Percentiles rank a stretch among this genome's conserved stretches.
phyloP scores from a whole-genome alignment of 495 filamentous ascomycete species.

The Penicillium canescens region DNA sequence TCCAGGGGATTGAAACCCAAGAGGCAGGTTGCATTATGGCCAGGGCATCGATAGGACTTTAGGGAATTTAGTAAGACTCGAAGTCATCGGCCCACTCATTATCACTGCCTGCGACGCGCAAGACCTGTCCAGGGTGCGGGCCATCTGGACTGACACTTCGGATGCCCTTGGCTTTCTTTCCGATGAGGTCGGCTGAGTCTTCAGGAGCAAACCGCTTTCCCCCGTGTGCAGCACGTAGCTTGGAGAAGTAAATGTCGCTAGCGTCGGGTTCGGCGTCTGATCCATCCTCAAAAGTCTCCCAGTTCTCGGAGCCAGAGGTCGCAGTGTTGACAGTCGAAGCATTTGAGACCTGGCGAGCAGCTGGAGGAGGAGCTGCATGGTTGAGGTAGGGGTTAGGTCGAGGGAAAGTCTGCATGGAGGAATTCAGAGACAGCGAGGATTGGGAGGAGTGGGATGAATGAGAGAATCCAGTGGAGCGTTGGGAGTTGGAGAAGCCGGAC shows the following conservation, averaged over 20 bases:
- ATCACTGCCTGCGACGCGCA: constrained; percentile 49
- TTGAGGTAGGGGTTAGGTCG: constrained; percentile 43
- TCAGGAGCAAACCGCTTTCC: constrained; percentile 63
- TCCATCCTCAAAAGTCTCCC: constrained; percentile 87
- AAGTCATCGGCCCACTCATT: constrained; percentile 52
- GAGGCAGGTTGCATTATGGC: constrained; percentile 2
- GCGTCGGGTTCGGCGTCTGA: constrained; percentile 74
- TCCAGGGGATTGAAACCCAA: constrained; percentile 10
- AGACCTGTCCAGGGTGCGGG: constrained; percentile 37
- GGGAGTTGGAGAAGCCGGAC: constrained; percentile 42
- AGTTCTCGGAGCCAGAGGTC: constrained; percentile 85
- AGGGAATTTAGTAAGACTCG: constrained; percentile 39
- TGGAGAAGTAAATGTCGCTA: constrained; percentile 75
- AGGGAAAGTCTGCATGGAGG: constrained; percentile 38
- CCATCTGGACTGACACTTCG: constrained; percentile 48
- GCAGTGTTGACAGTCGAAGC: constrained; percentile 62
- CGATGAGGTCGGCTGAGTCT: constrained; percentile 48
- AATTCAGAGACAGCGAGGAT: constrained; percentile 40
- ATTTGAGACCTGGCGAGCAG: constrained; percentile 69
- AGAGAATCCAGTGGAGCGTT: constrained; percentile 41
- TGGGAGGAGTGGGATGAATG: constrained; percentile 42
- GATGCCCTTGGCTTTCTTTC: constrained; percentile 57
- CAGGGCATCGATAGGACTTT: neutral
- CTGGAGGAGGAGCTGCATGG: constrained; percentile 48
- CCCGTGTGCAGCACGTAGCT: constrained; percentile 61